Conservation (phyloP, 1,284 basidiomycete species). For the Rhodotorula sp. region DNA sequence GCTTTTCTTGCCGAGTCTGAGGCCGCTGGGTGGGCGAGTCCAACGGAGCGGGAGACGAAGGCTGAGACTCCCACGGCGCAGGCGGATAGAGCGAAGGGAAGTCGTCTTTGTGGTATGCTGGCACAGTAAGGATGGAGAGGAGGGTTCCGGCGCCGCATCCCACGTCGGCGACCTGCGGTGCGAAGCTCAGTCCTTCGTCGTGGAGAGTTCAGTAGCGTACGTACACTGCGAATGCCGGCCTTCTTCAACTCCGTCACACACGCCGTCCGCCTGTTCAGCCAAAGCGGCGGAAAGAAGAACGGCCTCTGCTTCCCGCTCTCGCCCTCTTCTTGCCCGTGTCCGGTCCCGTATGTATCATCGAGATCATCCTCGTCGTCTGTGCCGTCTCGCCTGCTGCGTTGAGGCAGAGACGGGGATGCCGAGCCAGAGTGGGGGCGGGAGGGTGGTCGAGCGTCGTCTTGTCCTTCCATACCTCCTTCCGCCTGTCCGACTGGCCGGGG, state of each 20-base stretch:
- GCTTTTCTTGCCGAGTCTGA: background rate
- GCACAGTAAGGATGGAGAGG: slow-evolving; percentile 65
- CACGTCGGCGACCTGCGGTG: slow-evolving; percentile 67
- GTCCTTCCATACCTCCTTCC: background rate
- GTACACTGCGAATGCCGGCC: slow-evolving; percentile 61
- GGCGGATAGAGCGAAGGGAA: slow-evolving; percentile 29
- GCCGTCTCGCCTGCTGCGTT: no score
- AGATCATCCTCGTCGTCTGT: background rate
- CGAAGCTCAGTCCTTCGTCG: background rate
- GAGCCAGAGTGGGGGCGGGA: background rate
- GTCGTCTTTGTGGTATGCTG: slow-evolving; percentile 62
- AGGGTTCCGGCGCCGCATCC: slow-evolving; percentile 77
- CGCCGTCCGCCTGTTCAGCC: slow-evolving; percentile 68
- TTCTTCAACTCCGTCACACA: slow-evolving; percentile 63
- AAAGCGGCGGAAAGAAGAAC: slow-evolving; percentile 66
- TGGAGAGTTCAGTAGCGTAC: slow-evolving; percentile 37
- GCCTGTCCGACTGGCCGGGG: no score
- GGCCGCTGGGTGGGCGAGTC: background rate
- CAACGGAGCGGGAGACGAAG: background rate
- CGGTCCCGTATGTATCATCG: slow-evolving; percentile 11
- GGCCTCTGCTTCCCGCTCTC: background rate
- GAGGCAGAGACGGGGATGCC: background rate
- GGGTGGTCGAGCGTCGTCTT: background rate
- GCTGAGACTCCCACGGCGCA: background rate
- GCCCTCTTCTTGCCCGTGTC: background rate